Percentiles rank a stretch among this genome's conserved stretches.
Evolutionary conservation across 768 basidiomycete species (phyloP).

Genomic region (Mycena rebaudengoi): DNA sequence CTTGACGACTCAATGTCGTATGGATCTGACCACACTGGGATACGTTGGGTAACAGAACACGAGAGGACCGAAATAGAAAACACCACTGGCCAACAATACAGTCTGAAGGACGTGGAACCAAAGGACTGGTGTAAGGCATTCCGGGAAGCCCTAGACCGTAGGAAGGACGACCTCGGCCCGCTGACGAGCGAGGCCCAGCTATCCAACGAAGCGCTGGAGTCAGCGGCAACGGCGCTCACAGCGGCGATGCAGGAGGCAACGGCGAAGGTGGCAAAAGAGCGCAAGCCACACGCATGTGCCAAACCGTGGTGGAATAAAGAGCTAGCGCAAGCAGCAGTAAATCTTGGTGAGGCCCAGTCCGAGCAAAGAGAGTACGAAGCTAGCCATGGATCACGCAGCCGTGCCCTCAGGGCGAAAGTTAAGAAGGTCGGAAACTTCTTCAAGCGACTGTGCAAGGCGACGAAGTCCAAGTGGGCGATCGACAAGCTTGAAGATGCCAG

Average conservation of each 20-base stretch:
- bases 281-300: background rate
- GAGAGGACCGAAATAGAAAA: background rate
- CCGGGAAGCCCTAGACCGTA: background rate
- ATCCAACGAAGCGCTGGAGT: background rate
- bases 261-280: background rate
- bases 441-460: slow-evolving; percentile 26
- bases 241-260: background rate
- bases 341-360: slow-evolving; percentile 9
- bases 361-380: background rate
- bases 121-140: background rate
- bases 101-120: background rate
- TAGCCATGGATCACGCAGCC: background rate
- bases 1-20: background rate
- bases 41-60: background rate
- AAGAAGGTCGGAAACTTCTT: slow-evolving; percentile 23
- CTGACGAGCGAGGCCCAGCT: background rate
- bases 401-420: slow-evolving; percentile 12
- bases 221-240: background rate
- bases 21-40: background rate
- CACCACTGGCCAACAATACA: background rate
- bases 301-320: slow-evolving; percentile 34
- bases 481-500: slow-evolving; percentile 25
- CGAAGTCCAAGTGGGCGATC: slow-evolving; percentile 31
- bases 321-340: slow-evolving; percentile 8
- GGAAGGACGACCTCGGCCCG: background rate